phyloP scores from a whole-genome alignment of 192 early-diverging fungal species.

The Entophlyctis luteolus region DNA sequence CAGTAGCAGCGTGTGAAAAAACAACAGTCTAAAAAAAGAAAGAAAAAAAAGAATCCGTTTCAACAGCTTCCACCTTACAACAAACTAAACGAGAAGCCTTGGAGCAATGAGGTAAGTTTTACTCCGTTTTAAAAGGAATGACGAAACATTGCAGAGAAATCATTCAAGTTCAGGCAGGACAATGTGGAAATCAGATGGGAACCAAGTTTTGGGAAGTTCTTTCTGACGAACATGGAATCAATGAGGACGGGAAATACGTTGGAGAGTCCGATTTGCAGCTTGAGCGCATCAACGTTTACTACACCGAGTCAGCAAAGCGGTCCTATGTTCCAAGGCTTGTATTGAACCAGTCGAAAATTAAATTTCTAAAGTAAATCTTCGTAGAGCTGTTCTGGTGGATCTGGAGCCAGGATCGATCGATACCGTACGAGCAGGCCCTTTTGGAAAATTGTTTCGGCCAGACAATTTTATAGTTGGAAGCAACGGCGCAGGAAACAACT shows the following conservation, averaged over 20 bases:
- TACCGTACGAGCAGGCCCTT: slow-evolving; percentile 72
- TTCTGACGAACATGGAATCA: slow-evolving; percentile 84
- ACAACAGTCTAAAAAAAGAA: too few relatives aligned
- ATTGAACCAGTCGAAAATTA: too few relatives aligned
- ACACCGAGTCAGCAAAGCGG: slow-evolving; percentile 77
- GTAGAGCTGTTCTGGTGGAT: slow-evolving; percentile 84
- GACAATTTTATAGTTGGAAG: slow-evolving; percentile 96
- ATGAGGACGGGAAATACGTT: slow-evolving; percentile 72
- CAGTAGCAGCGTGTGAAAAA: too few relatives aligned
- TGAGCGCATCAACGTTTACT: slow-evolving; percentile 98
- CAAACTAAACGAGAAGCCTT: too few relatives aligned
- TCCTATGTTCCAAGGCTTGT: slow-evolving; percentile 53
- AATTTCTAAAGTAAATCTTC: too few relatives aligned
- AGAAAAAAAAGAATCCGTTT: too few relatives aligned
- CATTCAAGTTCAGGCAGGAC: slow-evolving; percentile 91
- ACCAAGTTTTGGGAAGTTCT: slow-evolving; percentile 96
- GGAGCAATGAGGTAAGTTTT: too few relatives aligned
- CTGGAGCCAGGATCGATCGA: slow-evolving; percentile 96
- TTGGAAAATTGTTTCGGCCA: slow-evolving; percentile 87
- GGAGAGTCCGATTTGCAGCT: slow-evolving; percentile 87
- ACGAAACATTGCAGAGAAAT: slow-evolving; percentile 86
- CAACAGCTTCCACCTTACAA: too few relatives aligned
- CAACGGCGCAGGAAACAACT: slow-evolving; percentile 97
- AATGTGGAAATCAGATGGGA: slow-evolving; percentile 87
- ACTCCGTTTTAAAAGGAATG: too few relatives aligned